Percentiles rank a stretch among this genome's conserved stretches.
phyloP scores from a whole-genome alignment of 2,329 filamentous ascomycete species.

The Drechslerella stenobrocha region DNA sequence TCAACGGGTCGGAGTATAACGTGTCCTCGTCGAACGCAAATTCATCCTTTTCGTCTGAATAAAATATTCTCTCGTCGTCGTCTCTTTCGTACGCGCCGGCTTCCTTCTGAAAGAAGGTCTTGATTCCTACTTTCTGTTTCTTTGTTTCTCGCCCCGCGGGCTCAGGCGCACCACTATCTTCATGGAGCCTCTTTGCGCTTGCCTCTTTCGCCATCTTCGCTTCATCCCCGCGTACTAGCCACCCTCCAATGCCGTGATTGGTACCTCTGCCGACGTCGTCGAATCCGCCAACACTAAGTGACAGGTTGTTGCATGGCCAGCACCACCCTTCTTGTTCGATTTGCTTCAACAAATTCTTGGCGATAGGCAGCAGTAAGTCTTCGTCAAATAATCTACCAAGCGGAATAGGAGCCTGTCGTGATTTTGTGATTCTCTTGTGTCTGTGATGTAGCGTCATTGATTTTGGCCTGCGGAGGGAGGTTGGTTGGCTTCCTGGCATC shows the following conservation, averaged over 20 bases:
- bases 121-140: constrained; percentile 55
- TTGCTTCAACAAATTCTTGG: constrained; percentile 74
- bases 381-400: constrained; percentile 74
- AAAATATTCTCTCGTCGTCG: constrained; percentile 19
- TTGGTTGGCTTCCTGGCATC: constrained; percentile 28
- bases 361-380: constrained; percentile 70
- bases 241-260: constrained; percentile 78
- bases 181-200: constrained; percentile 23
- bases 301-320: constrained; percentile 92
- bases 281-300: constrained; percentile 85
- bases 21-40: constrained; percentile 22
- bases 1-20: constrained; percentile 21
- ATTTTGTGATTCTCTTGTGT: constrained; percentile 71
- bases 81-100: constrained; percentile 48
- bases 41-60: constrained; percentile 40
- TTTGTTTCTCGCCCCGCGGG: constrained; percentile 53
- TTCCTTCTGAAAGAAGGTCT: constrained; percentile 49
- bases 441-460: constrained; percentile 84
- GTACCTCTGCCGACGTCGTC: constrained; percentile 78
- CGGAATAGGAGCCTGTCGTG: constrained; percentile 75
- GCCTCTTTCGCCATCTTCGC: constrained; percentile 59
- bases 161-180: constrained; percentile 50
- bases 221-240: constrained; percentile 72
- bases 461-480: constrained; percentile 68
- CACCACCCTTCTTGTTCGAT: constrained; percentile 69